phyloP scores from a whole-genome alignment of 2,329 filamentous ascomycete genomes.

The Aspergillus sp. region DNA sequence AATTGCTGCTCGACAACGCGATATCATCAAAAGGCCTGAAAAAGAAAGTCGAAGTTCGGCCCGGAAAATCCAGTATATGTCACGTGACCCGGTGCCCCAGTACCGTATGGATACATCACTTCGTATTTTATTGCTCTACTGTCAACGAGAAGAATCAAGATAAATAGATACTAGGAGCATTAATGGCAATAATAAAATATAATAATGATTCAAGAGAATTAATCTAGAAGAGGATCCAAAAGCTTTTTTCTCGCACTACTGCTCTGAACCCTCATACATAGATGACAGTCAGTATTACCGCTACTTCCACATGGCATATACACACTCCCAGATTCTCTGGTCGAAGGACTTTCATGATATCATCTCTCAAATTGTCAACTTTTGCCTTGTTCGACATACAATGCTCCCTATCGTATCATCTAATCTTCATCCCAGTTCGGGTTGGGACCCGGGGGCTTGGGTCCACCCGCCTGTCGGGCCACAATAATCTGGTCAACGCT shows the following conservation, averaged over 20 bases:
- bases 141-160: neutral
- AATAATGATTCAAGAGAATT: too few species aligned
- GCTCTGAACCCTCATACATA: too few species aligned
- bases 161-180: neutral
- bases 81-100: conserved; percentile 19
- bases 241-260: too few species aligned
- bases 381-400: conserved; percentile 14
- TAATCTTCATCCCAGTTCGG: conserved; percentile 69
- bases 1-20: conserved; percentile 4
- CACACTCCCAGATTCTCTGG: too few species aligned
- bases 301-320: too few species aligned
- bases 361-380: conserved; percentile 1
- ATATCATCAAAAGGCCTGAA: conserved; percentile 13
- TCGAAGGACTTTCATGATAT: neutral
- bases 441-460: conserved; percentile 93
- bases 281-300: too few species aligned
- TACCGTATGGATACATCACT: too few species aligned
- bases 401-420: conserved; percentile 10
- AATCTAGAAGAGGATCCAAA: too few species aligned
- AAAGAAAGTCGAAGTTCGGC: conserved; percentile 25
- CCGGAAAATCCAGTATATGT: conserved; percentile 27
- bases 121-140: neutral
- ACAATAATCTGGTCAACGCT: conserved; percentile 99
- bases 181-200: neutral
- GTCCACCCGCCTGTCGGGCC: conserved; percentile 90